Evolutionary conservation across 306 rosid genomes (phyloP).

Genomic region (Lotus japonicus): DNA sequence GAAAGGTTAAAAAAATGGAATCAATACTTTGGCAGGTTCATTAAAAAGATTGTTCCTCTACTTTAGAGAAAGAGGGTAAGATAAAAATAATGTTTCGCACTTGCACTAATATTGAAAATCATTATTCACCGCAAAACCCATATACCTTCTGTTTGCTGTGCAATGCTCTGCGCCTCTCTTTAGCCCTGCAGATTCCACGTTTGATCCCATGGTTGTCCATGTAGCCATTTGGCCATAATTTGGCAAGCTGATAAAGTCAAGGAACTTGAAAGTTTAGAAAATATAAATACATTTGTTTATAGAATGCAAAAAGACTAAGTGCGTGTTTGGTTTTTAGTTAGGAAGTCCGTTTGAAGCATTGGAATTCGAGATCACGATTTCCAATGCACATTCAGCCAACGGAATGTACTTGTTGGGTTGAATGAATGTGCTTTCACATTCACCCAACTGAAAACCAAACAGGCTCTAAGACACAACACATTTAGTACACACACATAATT

Average conservation of each 20-base stretch:
- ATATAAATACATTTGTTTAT: background rate
- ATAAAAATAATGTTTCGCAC: background rate
- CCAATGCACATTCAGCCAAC: too few species aligned
- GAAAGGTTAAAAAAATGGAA: background rate
- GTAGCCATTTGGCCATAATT: constrained; percentile 85
- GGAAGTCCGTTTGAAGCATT: too few species aligned
- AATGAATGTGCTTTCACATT: too few species aligned
- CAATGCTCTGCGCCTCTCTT: constrained; percentile 74
- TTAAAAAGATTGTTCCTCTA: background rate
- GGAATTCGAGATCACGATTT: too few species aligned
- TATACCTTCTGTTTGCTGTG: constrained; percentile 68
- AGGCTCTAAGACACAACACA: background rate
- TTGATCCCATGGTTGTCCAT: constrained; percentile 99
- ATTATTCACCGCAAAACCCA: constrained; percentile 8
- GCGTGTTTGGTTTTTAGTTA: too few species aligned
- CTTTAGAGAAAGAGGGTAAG: background rate
- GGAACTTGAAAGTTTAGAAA: background rate
- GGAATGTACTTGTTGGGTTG: too few species aligned
- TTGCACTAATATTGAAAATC: background rate
- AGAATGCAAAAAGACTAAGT: constrained; percentile 7
- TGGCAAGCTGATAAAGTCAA: constrained; percentile 66
- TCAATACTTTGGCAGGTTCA: background rate
- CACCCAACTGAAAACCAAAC: too few species aligned
- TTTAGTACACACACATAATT: background rate
- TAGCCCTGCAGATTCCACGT: constrained; percentile 86